phyloP scores from a whole-genome alignment of 176 grass and related monocot species.

The Phoenix dactylifera region DNA sequence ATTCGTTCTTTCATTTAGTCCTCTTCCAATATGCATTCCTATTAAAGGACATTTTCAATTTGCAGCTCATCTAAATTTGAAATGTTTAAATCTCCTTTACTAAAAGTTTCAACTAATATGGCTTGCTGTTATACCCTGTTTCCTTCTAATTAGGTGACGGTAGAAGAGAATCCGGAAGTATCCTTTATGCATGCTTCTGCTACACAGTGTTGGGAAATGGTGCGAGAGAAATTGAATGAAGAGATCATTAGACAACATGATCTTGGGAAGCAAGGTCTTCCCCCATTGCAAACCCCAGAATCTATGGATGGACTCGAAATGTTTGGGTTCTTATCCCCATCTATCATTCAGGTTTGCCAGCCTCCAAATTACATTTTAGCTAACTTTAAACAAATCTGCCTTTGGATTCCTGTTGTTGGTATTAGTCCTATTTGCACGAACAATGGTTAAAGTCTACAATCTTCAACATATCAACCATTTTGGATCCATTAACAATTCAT shows the following conservation, averaged over 20 bases:
- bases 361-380: not conserved
- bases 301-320: conserved; percentile 60
- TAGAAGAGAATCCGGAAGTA: conserved; percentile 43
- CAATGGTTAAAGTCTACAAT: conserved; percentile 1
- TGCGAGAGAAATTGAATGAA: conserved; percentile 47
- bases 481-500: no score
- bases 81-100: no score
- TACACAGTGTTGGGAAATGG: conserved; percentile 51
- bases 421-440: not conserved
- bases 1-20: no score
- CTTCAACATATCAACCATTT: no score
- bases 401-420: no score
- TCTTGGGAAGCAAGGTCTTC: conserved; percentile 28
- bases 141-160: conserved; percentile 33
- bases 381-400: no score
- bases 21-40: no score
- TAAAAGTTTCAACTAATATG: not conserved
- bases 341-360: conserved; percentile 52
- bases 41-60: no score
- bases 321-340: conserved; percentile 67
- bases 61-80: no score
- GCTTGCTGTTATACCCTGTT: not conserved
- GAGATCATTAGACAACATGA: conserved; percentile 37
- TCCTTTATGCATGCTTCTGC: conserved; percentile 42
- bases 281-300: conserved; percentile 19